Percentiles rank a stretch among this genome's conserved stretches.
Evolutionary conservation across 345 rosid species (phyloP).

Genomic region (Turritis glabra): DNA sequence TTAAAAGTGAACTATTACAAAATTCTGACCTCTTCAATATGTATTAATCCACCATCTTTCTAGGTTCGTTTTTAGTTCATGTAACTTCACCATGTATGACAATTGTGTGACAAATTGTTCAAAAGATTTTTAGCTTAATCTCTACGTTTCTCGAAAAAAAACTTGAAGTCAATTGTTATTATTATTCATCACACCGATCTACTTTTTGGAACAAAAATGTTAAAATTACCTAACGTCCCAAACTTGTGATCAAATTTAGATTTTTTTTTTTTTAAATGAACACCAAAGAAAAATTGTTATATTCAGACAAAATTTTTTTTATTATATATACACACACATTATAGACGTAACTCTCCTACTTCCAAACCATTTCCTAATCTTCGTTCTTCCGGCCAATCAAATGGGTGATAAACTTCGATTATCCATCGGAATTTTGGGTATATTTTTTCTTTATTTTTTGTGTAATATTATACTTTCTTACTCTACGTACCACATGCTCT

Average conservation of each 20-base stretch:
- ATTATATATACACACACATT: constrained; percentile 17
- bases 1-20: background rate
- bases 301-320: too few species aligned
- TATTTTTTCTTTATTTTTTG: background rate
- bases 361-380: constrained; percentile 6
- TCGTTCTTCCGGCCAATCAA: constrained; percentile 26
- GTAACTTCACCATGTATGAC: too few species aligned
- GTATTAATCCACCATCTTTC: background rate
- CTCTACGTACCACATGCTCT: background rate
- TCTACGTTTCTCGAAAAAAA: background rate
- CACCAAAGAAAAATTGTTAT: constrained; percentile 14
- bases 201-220: background rate
- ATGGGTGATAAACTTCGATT: constrained; percentile 65
- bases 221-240: constrained; percentile 10
- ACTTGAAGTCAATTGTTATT: background rate
- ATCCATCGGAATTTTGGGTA: constrained; percentile 71
- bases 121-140: background rate
- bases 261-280: constrained; percentile 13
- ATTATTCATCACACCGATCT: background rate
- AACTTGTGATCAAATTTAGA: constrained; percentile 26
- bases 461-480: background rate
- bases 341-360: constrained; percentile 19
- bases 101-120: too few species aligned
- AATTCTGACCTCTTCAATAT: background rate
- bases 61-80: background rate